Conservation (phyloP, 495 filamentous ascomycete genomes). For the Lasiosphaeria ovina region DNA sequence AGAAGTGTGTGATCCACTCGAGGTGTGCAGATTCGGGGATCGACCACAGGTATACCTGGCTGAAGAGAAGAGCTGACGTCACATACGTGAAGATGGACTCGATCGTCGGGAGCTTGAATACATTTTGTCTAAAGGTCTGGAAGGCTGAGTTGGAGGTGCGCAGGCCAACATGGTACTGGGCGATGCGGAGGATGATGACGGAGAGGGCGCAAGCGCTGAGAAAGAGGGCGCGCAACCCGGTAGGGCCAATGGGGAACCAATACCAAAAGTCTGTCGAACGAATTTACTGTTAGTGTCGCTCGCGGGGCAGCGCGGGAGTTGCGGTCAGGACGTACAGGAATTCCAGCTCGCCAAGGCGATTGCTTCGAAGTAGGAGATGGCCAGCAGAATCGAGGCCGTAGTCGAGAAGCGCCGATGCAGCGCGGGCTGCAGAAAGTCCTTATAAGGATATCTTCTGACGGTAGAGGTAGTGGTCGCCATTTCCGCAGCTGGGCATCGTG, state of each 20-base stretch:
- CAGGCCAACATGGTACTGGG: constrained; percentile 73
- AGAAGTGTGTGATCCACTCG: constrained; percentile 63
- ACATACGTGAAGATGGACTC: constrained; percentile 70
- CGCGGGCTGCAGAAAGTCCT: constrained; percentile 86
- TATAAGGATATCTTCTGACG: constrained; percentile 57
- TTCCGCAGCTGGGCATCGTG: constrained; percentile 35
- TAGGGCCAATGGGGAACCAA: constrained; percentile 78
- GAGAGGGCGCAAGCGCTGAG: constrained; percentile 71
- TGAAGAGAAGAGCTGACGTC: constrained; percentile 79
- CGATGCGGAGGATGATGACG: constrained; percentile 74
- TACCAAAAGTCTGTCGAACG: constrained; percentile 66
- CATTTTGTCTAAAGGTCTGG: constrained; percentile 56
- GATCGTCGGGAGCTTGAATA: constrained; percentile 55
- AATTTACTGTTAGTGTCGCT: constrained; percentile 9
- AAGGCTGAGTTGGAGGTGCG: constrained; percentile 69
- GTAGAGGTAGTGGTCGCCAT: constrained; percentile 31
- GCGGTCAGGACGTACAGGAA: constrained; percentile 53
- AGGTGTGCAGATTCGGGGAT: constrained; percentile 61
- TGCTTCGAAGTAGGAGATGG: constrained; percentile 72
- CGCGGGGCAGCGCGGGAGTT: constrained; percentile 5
- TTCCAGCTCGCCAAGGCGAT: constrained; percentile 68
- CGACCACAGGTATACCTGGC: constrained; percentile 79
- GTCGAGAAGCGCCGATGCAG: constrained; percentile 82
- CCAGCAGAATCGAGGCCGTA: constrained; percentile 63
- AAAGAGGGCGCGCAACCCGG: constrained; percentile 71